Base-by-base conservation (phyloP, 192 early-diverging fungal species). In the Geranomyces variabilis region DNA sequence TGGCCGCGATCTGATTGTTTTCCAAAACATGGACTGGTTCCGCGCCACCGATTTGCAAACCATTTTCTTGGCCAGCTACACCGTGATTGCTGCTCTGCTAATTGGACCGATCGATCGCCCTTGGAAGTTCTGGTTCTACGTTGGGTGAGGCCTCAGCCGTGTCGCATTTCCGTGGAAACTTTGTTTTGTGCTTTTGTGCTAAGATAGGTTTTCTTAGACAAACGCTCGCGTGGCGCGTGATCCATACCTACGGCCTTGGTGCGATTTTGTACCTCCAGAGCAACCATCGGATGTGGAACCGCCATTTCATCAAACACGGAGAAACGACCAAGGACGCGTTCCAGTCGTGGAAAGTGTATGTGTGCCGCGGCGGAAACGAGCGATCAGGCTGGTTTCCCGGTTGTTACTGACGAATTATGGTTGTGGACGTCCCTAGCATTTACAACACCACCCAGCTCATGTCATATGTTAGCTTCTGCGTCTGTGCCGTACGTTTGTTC, bases 301-400 rank as follows among this genome's bases (percentile, higher is more conserved):
- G 92, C 49, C 91, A 94, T 83, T 97, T 93, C 69, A 92, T 99
- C 77, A 94, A 93, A 81, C 90, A 87, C 75, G 97, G 97, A 22
- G 93, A 93, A n/a, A 90, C 86, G 67, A 80, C 87, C 43, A 80
- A 87, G 58, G 96, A 96, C 58, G 94, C 94, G 0, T 99, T 97
- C 79, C 79, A 90, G 51, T 92, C 92, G 80, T 99, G 97, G 97
- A 96, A 96, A 79, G 90, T 83, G 87, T 89, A 75, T 70, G 76
- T 77, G n/a, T 14, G 13, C 41, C 15, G 10, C 64, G 1, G 19
- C 36, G 30, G n/a, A 36, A 14, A 7, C n/a, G n/a, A n/a, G n/a
- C n/a, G n/a, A n/a, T n/a, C n/a, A n/a, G n/a, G n/a, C n/a, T n/a
- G n/a, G n/a, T n/a, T n/a, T n/a, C n/a, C n/a, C n/a, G n/a, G n/a